phyloP scores from a whole-genome alignment of 148 eudicot genomes.

The Fallopia convolvulus region DNA sequence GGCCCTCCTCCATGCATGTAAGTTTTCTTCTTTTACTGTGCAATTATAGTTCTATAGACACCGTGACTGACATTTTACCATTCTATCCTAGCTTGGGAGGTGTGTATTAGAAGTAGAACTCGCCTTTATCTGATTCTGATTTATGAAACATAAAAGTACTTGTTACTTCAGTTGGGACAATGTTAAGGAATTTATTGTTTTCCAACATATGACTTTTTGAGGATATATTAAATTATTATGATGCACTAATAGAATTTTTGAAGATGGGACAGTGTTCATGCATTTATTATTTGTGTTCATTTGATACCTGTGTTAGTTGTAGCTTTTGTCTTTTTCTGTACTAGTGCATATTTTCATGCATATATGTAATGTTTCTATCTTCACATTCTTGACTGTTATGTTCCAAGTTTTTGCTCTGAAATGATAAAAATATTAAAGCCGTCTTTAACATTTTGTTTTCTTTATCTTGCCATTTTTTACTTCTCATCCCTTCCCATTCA shows the following conservation, averaged over 20 bases:
- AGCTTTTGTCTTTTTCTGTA: background rate
- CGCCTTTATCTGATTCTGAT: background rate
- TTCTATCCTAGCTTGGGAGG: background rate
- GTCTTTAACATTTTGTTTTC: background rate
- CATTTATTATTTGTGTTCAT: background rate
- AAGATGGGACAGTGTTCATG: background rate
- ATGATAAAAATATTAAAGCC: background rate
- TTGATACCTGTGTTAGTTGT: background rate
- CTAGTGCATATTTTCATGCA: background rate
- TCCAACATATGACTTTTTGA: no score
- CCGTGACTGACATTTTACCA: background rate
- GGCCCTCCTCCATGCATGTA: conserved; percentile 99
- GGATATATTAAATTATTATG: background rate
- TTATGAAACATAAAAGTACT: background rate
- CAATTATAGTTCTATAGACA: background rate
- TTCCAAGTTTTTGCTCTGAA: background rate
- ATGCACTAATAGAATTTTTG: background rate
- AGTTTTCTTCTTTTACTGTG: conserved; percentile 18
- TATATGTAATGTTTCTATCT: background rate
- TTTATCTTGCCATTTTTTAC: background rate
- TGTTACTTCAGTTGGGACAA: background rate
- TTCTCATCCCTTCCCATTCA: background rate
- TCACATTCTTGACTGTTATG: background rate
- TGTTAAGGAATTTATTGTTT: no score
- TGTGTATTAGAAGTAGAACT: background rate